Conservation (phyloP, 73 alveolate species). For the Paramecium primaurelia region DNA sequence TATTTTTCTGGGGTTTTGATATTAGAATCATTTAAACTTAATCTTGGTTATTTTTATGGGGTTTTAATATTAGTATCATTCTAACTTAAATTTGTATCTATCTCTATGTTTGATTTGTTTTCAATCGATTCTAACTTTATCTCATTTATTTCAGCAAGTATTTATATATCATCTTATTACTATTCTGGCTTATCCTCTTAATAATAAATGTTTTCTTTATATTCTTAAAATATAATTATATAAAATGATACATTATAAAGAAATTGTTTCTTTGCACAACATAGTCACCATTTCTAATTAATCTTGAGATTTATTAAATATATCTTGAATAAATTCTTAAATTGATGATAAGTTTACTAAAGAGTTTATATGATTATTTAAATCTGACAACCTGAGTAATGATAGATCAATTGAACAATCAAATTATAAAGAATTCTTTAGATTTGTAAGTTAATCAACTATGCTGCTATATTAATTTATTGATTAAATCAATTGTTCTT, state of each 20-base stretch:
- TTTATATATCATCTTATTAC: not conserved
- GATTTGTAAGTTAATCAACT: not conserved
- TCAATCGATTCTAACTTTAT: not conserved
- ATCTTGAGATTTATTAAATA: not conserved
- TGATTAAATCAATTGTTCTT: not conserved
- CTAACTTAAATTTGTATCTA: not conserved
- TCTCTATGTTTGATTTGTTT: not conserved
- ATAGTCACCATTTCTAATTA: not conserved
- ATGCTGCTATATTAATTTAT: not conserved
- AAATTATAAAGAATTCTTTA: not conserved
- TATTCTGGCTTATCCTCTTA: not conserved
- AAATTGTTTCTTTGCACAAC: not conserved
- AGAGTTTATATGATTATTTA: not conserved
- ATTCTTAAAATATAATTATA: not conserved
- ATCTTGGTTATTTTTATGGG: not conserved
- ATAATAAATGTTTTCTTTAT: not conserved
- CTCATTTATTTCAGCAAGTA: not conserved
- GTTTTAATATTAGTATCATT: not conserved
- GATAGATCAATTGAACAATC: not conserved
- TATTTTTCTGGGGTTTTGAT: not conserved
- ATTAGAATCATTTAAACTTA: not conserved
- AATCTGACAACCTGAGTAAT: not conserved
- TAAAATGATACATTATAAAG: not conserved
- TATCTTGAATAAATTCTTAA: not conserved
- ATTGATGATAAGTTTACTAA: not conserved